These are phyloP conservation scores for Turnera subulata DNA, from an alignment of 345 rosid species.

Conservation along the genomic window DNA sequence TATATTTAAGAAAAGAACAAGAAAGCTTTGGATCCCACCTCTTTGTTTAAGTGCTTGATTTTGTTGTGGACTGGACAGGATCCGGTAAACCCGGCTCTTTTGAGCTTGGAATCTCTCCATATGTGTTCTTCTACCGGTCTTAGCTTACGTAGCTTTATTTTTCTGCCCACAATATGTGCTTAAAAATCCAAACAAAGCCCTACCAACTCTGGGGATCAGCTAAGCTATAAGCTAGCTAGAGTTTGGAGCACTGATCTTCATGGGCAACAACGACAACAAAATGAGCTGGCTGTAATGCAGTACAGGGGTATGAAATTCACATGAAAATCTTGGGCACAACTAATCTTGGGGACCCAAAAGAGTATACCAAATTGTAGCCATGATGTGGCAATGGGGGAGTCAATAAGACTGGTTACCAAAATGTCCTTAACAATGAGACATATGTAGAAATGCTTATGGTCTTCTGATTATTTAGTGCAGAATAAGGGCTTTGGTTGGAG, in stretches of 20 bases:
- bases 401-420: slow-evolving; percentile 3
- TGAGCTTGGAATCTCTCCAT: slow-evolving; percentile 42
- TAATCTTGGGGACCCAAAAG: too few relatives aligned
- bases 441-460: slow-evolving; percentile 16
- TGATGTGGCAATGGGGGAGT: background rate
- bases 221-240: too few relatives aligned
- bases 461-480: slow-evolving; percentile 12
- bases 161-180: too few relatives aligned
- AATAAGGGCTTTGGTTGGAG: background rate
- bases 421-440: slow-evolving; percentile 26
- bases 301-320: slow-evolving; percentile 4
- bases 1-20: slow-evolving; percentile 14
- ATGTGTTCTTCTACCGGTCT: slow-evolving; percentile 21
- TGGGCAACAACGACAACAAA: too few relatives aligned
- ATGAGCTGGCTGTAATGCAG: slow-evolving; percentile 16
- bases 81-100: slow-evolving; percentile 73
- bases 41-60: slow-evolving; percentile 19
- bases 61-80: slow-evolving; percentile 46
- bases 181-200: slow-evolving; percentile 16
- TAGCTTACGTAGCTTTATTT: slow-evolving; percentile 7
- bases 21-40: slow-evolving; percentile 43
- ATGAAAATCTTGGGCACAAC: slow-evolving; percentile 3
- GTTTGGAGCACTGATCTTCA: too few relatives aligned
- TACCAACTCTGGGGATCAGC: too few relatives aligned
- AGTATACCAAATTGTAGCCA: too few relatives aligned